Base-by-base conservation (phyloP, 2,329 filamentous ascomycete species). In the Diaporthe nobilis region DNA sequence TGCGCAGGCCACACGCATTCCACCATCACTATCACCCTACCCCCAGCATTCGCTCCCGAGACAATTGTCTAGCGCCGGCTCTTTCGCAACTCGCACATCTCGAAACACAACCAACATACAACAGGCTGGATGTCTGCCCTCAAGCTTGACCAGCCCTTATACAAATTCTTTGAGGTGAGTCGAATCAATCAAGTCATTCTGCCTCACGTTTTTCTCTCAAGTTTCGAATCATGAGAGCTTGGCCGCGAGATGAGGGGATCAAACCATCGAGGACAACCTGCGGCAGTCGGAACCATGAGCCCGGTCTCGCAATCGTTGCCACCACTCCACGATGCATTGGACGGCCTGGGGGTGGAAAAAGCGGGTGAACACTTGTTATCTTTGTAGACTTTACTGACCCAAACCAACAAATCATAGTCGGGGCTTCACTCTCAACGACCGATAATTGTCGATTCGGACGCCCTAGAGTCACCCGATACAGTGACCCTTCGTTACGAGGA, bases 101-200 rank as follows among this genome's bases (percentile, higher is more conserved):
- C 49, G 34, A 71, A 75, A 68, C 42, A 55, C 55, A 42, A 57
- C 17, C 25, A 49, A 28, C 39, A 80, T 77, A 80, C 81, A 80
- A 84, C 84, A 85, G 86, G 85, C 89, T 90, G 84, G 83, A 91
- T 91, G 90, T 91, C 89, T 88, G 82, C 86, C 83, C 83, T 85
- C 82, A 90, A 90, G 85, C 89, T 89, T 82, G 87, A 88, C 80
- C 88, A 87, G 81, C 85, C 87, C 81, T 83, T 87, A 79, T 90
- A 90, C 84, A 90, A 90, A 85, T 86, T 89, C 83, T 90, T 88
- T 82, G 88, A 91, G 86, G 89, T 91, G 82, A 89, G 90, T 89
- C 83, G 78, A 80, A 55, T 79, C 79, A 55, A 55, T 17, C 37
- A 47, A 25, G 17, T 31, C 37, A 53, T 39, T 53, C 37, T 42